Base-by-base conservation (phyloP, 2,329 filamentous ascomycete species). In the Albophoma yamanashiensis region DNA sequence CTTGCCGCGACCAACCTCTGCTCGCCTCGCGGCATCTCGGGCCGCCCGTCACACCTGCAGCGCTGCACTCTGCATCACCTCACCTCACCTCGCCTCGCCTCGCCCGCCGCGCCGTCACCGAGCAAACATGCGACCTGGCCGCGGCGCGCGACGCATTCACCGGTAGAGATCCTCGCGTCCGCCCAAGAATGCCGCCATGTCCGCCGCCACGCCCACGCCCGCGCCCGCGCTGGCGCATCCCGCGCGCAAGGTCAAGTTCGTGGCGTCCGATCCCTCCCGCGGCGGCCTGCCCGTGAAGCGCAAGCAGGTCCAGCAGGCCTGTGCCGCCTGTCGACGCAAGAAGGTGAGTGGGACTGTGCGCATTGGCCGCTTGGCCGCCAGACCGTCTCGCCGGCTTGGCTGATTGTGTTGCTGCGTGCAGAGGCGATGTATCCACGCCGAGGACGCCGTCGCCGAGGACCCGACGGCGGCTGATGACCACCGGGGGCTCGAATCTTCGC, bases 261-360 rank as follows among this genome's bases (percentile, higher is more conserved):
- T 86, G 60, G 80, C 77, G 58, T 80, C 81, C 15, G 80, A 85
- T 68, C 74, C 75, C 7, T 74, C 74, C 31, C 69, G 74, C 20
- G 74, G 74, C 55, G 82, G 82, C 22, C 70, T 84, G 61, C 82
- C 82, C 5, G 73, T 82, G 59, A 86, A 86, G 72, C 74, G 83
- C 57, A 82, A 82, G 64, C 83, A 86, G 66, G 81, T 84, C 27
- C 77, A 79, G 60, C 82, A 84, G 38, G 83, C 83, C 5, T 86
- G 83, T 63, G 73, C 76, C 0, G 70, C 74, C 2, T 86, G 83
- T 64, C 79, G 83, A 5, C 79, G 77, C 56, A 79, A 79, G 62
- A 85, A 85, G 75, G 80, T 81, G 57, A 55, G 68, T 58, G 6
- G 39, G 47, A 50, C 47, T 27, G 25, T 12, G 14, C 43, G 22